Percentiles rank a stretch among this genome's conserved stretches.
Evolutionary conservation across 2,329 filamentous ascomycete genomes (phyloP).

Genomic region (Sporothrix protearum): DNA sequence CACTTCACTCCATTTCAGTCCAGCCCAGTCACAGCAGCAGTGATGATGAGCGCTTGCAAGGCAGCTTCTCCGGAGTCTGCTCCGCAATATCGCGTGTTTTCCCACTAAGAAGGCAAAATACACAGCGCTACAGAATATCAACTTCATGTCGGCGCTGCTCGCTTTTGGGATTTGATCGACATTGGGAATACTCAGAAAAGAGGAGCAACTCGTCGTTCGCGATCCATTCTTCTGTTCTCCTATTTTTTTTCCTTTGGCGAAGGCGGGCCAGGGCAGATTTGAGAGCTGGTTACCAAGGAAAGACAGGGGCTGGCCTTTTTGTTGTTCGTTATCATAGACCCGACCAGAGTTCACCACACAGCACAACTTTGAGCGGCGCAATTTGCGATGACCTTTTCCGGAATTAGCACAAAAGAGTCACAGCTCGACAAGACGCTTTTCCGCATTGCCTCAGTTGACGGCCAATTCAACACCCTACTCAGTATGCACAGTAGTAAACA

Average conservation of each 20-base stretch:
- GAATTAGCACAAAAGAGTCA: constrained; percentile 1
- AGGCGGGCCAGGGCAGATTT: neutral
- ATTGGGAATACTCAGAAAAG: neutral
- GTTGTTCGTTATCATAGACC: neutral
- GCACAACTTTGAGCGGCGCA: neutral
- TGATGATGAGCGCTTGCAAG: neutral
- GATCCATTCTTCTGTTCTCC: neutral
- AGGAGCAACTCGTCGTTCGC: neutral
- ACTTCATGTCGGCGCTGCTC: constrained; percentile 17
- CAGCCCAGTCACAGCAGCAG: neutral
- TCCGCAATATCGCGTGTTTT: constrained; percentile 8
- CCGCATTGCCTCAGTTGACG: neutral
- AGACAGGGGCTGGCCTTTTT: neutral
- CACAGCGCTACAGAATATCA: constrained; percentile 10
- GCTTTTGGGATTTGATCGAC: constrained; percentile 14
- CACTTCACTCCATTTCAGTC: neutral
- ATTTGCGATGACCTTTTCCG: constrained; percentile 10
- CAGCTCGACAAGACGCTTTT: neutral
- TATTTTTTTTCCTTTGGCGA: neutral
- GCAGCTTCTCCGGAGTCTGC: neutral
- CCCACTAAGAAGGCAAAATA: neutral
- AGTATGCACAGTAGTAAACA: too few relatives aligned
- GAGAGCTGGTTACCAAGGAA: neutral
- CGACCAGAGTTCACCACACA: neutral
- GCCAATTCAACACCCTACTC: neutral